These are phyloP conservation scores for Takashimella koratensis DNA, from an alignment of 1,284 basidiomycete species.

Conservation along the genomic window DNA sequence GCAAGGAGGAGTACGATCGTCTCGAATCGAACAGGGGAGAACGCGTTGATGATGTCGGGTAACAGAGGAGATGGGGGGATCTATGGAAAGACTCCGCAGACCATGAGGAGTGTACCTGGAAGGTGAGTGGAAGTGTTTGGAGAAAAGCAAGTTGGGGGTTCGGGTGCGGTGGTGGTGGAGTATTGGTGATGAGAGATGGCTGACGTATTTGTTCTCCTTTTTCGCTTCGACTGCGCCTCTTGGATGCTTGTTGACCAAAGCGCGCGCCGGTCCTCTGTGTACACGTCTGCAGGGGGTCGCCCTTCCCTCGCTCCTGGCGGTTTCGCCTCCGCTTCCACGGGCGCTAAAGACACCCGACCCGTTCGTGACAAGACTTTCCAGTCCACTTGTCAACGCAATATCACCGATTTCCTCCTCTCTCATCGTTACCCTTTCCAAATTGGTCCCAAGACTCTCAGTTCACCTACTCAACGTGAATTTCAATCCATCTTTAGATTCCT, in stretches of 20 bases:
- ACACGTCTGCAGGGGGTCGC: slow-evolving; percentile 54
- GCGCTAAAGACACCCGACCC: slow-evolving; percentile 68
- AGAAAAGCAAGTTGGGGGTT: slow-evolving; percentile 10
- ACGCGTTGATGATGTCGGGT: slow-evolving; percentile 59
- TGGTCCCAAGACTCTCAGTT: slow-evolving; percentile 60
- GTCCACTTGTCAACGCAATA: slow-evolving; percentile 67
- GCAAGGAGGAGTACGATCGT: slow-evolving; percentile 13
- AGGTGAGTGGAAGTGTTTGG: slow-evolving; percentile 50
- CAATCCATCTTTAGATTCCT: slow-evolving; percentile 73
- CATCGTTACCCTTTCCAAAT: slow-evolving; percentile 60
- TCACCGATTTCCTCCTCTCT: slow-evolving; percentile 62
- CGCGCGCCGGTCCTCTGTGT: slow-evolving; percentile 60
- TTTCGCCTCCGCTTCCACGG: slow-evolving; percentile 51
- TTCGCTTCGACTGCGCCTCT: no score
- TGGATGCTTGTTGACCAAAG: no score
- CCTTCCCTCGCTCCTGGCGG: slow-evolving; percentile 48
- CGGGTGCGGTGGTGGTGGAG: no score
- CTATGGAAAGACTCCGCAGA: slow-evolving; percentile 69
- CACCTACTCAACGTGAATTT: slow-evolving; percentile 77
- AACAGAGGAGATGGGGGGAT: slow-evolving; percentile 55
- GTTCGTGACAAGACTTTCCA: slow-evolving; percentile 69
- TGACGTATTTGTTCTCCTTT: no score
- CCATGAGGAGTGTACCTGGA: slow-evolving; percentile 43
- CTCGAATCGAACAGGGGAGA: slow-evolving; percentile 2
- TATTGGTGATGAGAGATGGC: background rate